Conservation (phyloP, 2,329 filamentous ascomycete species). For the Chrysoporthe deuterocubensis region DNA sequence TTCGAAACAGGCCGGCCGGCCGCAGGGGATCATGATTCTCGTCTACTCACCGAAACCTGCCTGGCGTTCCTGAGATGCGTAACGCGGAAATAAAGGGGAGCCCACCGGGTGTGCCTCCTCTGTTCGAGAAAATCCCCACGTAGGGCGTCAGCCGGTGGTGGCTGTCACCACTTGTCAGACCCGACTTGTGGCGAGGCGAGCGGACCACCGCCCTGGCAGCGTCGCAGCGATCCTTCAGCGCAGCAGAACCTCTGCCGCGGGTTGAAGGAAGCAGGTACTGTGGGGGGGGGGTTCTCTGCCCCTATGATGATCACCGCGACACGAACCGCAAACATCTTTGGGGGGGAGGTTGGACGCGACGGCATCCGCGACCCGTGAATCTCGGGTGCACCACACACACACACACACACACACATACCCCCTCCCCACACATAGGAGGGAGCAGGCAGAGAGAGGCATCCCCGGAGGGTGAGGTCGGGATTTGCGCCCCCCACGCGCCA, state of each 20-base stretch:
- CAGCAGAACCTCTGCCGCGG: background rate
- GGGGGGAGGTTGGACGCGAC: constrained; percentile 6
- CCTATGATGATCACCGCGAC: constrained; percentile 12
- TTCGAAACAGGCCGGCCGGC: constrained; percentile 14
- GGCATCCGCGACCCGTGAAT: background rate
- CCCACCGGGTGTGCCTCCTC: background rate
- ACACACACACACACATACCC: too few species aligned
- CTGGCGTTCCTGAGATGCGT: constrained; percentile 2
- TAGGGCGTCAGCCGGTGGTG: background rate
- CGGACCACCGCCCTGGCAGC: constrained; percentile 3
- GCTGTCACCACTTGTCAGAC: constrained; percentile 9
- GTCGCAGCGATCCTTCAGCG: constrained; percentile 10
- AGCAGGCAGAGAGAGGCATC: background rate
- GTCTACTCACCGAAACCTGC: constrained; percentile 6
- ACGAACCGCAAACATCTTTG: constrained; percentile 18
- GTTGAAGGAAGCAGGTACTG: constrained; percentile 12
- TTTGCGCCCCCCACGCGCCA: background rate
- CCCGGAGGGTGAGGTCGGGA: background rate
- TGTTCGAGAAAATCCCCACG: background rate
- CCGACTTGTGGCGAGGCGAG: constrained; percentile 10
- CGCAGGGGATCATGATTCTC: constrained; percentile 14
- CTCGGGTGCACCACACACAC: constrained; percentile 9
- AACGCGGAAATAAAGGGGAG: constrained; percentile 10
- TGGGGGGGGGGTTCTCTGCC: constrained; percentile 4
- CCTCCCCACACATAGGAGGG: background rate